Conservation (phyloP, 306 rosid genomes). For the Lithocarpus polystachyus region DNA sequence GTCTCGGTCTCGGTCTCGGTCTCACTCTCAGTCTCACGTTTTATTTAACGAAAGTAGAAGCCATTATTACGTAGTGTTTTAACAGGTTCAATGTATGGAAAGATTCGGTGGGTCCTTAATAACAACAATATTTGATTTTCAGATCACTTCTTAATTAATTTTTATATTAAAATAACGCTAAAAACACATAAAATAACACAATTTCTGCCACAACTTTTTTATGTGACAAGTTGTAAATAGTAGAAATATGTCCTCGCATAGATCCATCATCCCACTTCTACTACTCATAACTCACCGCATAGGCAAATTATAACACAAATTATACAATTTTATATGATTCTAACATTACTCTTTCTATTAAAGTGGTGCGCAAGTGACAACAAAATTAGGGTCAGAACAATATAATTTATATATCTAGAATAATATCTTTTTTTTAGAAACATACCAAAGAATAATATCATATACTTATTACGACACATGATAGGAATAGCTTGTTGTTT, state of each 20-base stretch:
- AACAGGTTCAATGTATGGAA: constrained; percentile 41
- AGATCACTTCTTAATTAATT: not conserved
- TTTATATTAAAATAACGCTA: no score
- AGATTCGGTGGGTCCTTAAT: constrained; percentile 30
- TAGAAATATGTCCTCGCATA: rapidly evolving
- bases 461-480: not conserved
- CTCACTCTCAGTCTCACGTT: not conserved
- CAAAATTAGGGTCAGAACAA: not conserved
- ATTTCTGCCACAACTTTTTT: no score
- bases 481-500: not conserved
- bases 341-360: not conserved
- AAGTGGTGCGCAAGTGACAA: not conserved
- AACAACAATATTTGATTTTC: not conserved
- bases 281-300: no score
- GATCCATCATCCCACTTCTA: rapidly evolving
- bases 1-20: not conserved
- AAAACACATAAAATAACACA: no score
- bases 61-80: not conserved
- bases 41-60: not conserved
- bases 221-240: rapidly evolving
- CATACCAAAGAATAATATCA: not conserved
- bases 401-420: no score
- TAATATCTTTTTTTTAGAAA: no score
- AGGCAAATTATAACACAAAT: rapidly evolving
- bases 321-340: no score